A percentile compares a stretch with the other conserved stretches of the same genome.
These are phyloP conservation scores for Trichophyton benhamiae DNA, from an alignment of 2,329 filamentous ascomycete genomes.

Conservation along the genomic window DNA sequence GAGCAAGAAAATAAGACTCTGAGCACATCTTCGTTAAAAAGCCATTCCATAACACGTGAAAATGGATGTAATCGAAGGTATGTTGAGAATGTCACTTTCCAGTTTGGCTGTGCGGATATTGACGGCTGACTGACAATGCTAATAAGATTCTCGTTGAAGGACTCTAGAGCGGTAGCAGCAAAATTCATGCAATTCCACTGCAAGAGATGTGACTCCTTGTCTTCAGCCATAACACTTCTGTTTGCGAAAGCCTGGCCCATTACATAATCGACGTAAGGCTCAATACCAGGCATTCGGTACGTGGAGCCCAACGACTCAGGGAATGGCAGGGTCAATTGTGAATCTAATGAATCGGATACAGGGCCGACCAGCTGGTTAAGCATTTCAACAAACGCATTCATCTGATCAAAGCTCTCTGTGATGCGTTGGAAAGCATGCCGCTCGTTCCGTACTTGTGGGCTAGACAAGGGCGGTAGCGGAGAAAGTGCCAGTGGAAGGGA, in stretches of 20 bases:
- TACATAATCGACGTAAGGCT: conserved; percentile 84
- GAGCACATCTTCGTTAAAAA: conserved; percentile 87
- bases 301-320: conserved; percentile 70
- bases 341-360: conserved; percentile 28
- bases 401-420: conserved; percentile 68
- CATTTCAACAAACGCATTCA: conserved; percentile 69
- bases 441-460: conserved; percentile 31
- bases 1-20: conserved; percentile 64
- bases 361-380: conserved; percentile 61
- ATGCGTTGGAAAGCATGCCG: conserved; percentile 62
- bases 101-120: conserved; percentile 60
- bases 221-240: conserved; percentile 54
- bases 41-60: conserved; percentile 90
- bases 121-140: conserved; percentile 69
- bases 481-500: conserved; percentile 34
- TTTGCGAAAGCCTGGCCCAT: conserved; percentile 64
- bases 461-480: conserved; percentile 33
- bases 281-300: conserved; percentile 72
- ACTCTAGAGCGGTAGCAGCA: conserved; percentile 61
- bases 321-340: conserved; percentile 71
- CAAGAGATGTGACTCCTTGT: conserved; percentile 58
- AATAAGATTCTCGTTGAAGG: conserved; percentile 90
- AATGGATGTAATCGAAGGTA: conserved; percentile 90
- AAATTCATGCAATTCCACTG: conserved; percentile 75
- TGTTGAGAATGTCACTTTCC: conserved; percentile 52